Evolutionary conservation across 176 grass and related monocot species (phyloP), one percentile per base, ranked within the genome.

Genomic region (Cenchrus purpureus): DNA sequence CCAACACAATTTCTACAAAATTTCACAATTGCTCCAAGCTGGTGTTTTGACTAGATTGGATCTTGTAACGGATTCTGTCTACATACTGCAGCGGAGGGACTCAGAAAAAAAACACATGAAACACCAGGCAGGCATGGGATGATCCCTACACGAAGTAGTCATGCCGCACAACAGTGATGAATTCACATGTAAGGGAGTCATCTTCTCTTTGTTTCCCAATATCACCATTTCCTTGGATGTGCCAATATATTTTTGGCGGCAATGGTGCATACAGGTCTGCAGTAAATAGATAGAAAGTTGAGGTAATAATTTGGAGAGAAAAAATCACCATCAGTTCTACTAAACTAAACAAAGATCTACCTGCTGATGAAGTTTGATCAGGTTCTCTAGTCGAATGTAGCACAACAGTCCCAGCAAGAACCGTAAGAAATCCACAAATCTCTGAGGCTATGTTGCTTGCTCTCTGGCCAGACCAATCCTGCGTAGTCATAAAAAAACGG

Each of bases 401-500:
- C 86, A 96, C 91, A 82, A 89, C 79, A 83, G 94, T 99, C 28
- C 94, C 91, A 1, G 91, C 91, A 86, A 99, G 88, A 78, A 99
- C 94, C 17, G 97, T 99, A 53, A 96, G 77, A 89, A 99, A 94
- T 12, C 97, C 97, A 82, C 93, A 99, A 68, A 95, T 87, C 66
- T 96, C 97, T 4, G 94, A 96, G 56, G 88, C 91, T 20, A 99
- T 94, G 78, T 84, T 88, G 62, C 94, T 99, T 86, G 91, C 91
- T 73, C 86, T 92, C 69, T 99, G 97, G 62, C 97, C 97, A 90
- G 97, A 96, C 97, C 97, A 99, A 68, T 99, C 97, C 97, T 99
- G 82, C 20, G 71, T 58, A 79, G 34, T 75, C 20, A 45, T 0
- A n/a, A 88, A 69, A 76, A 65, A 66, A n/a, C n/a, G 52, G 40